These are phyloP conservation scores for Fistulina hepatica DNA, from an alignment of 1,284 basidiomycete genomes.

Conservation along the genomic window DNA sequence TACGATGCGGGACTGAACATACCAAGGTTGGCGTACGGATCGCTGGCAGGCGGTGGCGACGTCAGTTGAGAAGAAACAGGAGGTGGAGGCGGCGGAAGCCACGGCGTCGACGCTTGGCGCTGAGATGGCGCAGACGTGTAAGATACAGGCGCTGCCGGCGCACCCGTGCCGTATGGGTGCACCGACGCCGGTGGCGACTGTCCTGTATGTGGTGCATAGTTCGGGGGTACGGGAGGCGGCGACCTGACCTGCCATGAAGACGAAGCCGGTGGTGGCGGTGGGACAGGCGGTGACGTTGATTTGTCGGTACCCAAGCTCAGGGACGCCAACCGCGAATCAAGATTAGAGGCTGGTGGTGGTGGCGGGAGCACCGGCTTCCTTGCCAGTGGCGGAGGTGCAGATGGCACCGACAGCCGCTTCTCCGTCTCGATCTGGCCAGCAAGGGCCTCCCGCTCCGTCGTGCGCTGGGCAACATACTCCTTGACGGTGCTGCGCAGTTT, in stretches of 20 bases:
- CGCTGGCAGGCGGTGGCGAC: constrained; percentile 25
- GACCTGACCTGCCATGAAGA: constrained; percentile 16
- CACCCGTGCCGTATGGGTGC: too few relatives aligned
- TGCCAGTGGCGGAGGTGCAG: constrained; percentile 33
- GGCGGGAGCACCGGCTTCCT: constrained; percentile 41
- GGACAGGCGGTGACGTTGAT: too few relatives aligned
- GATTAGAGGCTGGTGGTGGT: constrained; percentile 33
- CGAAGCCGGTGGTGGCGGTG: constrained; percentile 11
- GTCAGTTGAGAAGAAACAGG: too few relatives aligned
- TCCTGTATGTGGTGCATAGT: constrained; percentile 18
- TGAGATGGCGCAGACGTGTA: constrained; percentile 19
- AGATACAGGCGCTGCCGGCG: too few relatives aligned
- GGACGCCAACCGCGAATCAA: constrained; percentile 43
- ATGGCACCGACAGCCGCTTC: constrained; percentile 37
- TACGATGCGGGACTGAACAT: constrained; percentile 28
- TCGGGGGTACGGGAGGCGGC: constrained; percentile 14
- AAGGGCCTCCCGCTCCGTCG: constrained; percentile 62
- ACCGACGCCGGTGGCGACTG: constrained; percentile 18
- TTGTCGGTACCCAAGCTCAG: constrained; percentile 35
- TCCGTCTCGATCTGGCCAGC: constrained; percentile 64
- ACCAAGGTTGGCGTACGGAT: constrained; percentile 45
- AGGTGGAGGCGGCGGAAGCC: constrained; percentile 30
- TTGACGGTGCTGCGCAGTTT: constrained; percentile 53
- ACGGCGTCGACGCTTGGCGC: constrained; percentile 14
- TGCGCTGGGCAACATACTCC: constrained; percentile 53